These are phyloP conservation scores for Coemansia sp. DNA, from an alignment of 192 early-diverging fungal genomes.

Conservation along the genomic window DNA sequence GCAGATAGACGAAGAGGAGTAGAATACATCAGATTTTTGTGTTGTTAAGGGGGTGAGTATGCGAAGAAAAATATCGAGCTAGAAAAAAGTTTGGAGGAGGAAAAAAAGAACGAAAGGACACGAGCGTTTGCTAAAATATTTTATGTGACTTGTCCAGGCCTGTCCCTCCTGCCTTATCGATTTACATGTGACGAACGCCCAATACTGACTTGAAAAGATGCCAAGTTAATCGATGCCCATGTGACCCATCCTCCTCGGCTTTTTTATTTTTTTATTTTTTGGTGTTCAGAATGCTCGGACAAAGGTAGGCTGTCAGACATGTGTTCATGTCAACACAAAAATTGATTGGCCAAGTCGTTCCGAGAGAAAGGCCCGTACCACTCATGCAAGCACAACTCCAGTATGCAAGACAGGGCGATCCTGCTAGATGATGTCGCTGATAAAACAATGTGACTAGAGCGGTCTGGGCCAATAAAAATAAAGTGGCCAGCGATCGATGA, in stretches of 20 bases:
- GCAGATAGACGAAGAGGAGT: neutral
- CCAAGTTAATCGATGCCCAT: neutral
- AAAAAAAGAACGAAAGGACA: neutral
- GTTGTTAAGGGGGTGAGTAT: neutral
- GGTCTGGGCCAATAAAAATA: neutral
- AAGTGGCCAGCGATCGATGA: neutral
- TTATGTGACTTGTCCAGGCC: conserved; percentile 4
- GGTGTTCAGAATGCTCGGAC: no score
- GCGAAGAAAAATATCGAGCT: neutral
- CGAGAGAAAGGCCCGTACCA: neutral
- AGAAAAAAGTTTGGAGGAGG: neutral
- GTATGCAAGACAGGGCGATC: neutral
- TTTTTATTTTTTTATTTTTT: neutral
- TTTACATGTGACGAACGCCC: neutral
- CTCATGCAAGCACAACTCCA: neutral
- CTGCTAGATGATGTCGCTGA: conserved; percentile 2
- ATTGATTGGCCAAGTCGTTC: neutral
- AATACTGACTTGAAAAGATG: neutral
- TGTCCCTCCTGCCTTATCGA: conserved; percentile 1
- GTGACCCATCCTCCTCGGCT: neutral
- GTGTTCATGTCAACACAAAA: neutral
- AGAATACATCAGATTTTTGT: neutral
- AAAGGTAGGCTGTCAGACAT: neutral
- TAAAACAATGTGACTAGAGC: neutral
- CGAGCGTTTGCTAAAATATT: neutral